Base-by-base conservation (phyloP, 1,284 basidiomycete species). In the Tilletia walkeri region DNA sequence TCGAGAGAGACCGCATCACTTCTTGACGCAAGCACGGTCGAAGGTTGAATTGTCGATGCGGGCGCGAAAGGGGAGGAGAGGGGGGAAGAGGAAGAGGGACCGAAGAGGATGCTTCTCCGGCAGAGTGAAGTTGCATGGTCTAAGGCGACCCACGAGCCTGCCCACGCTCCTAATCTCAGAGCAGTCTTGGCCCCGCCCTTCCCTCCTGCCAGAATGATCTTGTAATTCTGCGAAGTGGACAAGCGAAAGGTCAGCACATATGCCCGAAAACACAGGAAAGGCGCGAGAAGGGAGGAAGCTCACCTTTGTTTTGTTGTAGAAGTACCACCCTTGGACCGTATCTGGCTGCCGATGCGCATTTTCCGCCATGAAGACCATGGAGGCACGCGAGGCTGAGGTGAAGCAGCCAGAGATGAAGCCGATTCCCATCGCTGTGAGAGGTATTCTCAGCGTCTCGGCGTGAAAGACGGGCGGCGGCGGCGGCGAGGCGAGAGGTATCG, bases 301-400 rank as follows among this genome's bases (percentile, higher is more conserved):
- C 47, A 73, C 72, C 49, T 82, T 83, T 14, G 82, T 83, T 75
- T 83, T 83, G 66, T 80, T 80, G 73, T 83, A 83, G 66, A 83
- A 83, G 72, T 81, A 83, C 82, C 82, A 83, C 5, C 82, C 82
- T 47, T 83, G 82, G 9, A 82, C 81, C 14, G 82, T 83, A 48
- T 77, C 75, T 2, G 82, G 82, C 24, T 76, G 68, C 2, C 81
- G 72, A 49, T 83, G 82, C 2, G 82, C 81, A 70, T 83, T 83
- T 67, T 83, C 82, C 0, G 82, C 82, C 73, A 83, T 78, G 47
- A 78, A 83, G 0, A 82, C 78, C 24, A 80, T 71, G 6, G 72
- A 73, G 3, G 81, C 78, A 14, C 72, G 66, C 18, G 74, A 75
- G 39, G 79, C 79, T 0, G 72, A 70, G 1, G 69, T 75, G 30